Evolutionary conservation across 2,329 filamentous ascomycete genomes (phyloP).

Genomic region (Phialemoniopsis sp.): DNA sequence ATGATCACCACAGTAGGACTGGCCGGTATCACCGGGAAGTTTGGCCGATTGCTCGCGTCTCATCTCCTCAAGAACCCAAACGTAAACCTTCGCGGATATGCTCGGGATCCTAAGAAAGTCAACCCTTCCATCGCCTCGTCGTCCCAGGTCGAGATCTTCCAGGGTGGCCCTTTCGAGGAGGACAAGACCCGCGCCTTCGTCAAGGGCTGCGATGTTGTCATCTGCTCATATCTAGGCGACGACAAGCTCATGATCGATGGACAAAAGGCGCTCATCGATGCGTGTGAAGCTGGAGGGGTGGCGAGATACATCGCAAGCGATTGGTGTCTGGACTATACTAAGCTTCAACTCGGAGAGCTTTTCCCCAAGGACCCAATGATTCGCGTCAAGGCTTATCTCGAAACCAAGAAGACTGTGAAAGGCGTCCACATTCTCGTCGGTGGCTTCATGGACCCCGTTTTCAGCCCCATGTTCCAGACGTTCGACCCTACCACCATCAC

Average conservation of each 20-base stretch:
- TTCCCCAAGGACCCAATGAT: conserved; percentile 34
- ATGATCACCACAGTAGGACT: too few species aligned
- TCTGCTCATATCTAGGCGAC: conserved; percentile 34
- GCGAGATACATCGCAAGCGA: conserved; percentile 34
- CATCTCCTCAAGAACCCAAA: conserved; percentile 19
- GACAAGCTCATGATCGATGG: conserved; percentile 31
- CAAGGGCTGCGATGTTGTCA: conserved; percentile 24
- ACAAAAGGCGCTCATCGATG: conserved; percentile 34
- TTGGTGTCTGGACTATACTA: conserved; percentile 32
- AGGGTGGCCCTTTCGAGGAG: conserved; percentile 18
- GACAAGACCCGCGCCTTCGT: conserved; percentile 18
- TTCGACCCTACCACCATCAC: conserved; percentile 15
- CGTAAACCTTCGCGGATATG: conserved; percentile 19
- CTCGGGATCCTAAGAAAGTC: conserved; percentile 21
- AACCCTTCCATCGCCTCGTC: conserved; percentile 6
- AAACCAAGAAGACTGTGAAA: conserved; percentile 25
- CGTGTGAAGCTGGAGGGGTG: conserved; percentile 25
- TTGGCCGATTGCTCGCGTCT: conserved; percentile 20
- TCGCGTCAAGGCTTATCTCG: conserved; percentile 29
- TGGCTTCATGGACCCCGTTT: conserved; percentile 27
- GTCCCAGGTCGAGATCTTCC: conserved; percentile 15
- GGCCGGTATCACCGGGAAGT: too few species aligned
- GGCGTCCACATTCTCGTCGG: conserved; percentile 35
- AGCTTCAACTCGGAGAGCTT: conserved; percentile 27
- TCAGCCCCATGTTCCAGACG: conserved; percentile 15